Base-by-base conservation (phyloP, 139 green algal species). In the Choricystis sp. region DNA sequence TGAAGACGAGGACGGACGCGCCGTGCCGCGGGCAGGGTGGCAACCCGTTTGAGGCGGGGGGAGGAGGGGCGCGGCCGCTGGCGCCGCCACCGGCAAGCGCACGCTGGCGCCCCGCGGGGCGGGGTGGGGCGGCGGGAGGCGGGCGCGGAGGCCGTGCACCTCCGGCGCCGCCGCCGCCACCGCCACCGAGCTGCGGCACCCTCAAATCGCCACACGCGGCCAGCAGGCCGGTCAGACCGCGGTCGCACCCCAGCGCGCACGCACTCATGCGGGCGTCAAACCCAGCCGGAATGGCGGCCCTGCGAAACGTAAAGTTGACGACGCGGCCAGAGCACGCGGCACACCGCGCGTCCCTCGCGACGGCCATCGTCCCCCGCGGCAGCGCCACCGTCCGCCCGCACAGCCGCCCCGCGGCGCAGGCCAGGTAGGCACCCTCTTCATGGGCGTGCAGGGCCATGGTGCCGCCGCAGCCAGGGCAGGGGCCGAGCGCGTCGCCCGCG, bases 401-500 rank as follows among this genome's bases (percentile, higher is more conserved):
- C 1, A 73, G 27, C 29, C 55, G 61, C 25, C 29, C 28, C 9
- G 61, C 65, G 1, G 23, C 65, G 74, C 63, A 73, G 28, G 57
- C 29, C 23, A 68, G 40, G 31, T 55, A 26, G 2, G 23, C 24
- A 9, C 52, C 48, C 1, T 30, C 40, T 1, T 68, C 59, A 29
- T 21, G 48, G 26, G 57, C n/a, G 23, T 56, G 28, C 68, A 85
- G 68, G 65, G 72, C 48, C 61, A 83, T 63, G 60, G 56, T 28
- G 19, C 64, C 58, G 19, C 72, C 65, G 68, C 79, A 85, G 23
- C 40, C 56, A n/a, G 72, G 69, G 62, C 81, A 88, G 16, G 72
- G 31, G 19, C 70, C 77, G 26, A 83, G 67, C 29, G 63, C n/a
- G 49, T 65, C 30, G 0, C 72, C 76, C 3, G 59, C 49, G 52